Conservation (phyloP, 2,329 filamentous ascomycete species). For the Talaromyces sp. region DNA sequence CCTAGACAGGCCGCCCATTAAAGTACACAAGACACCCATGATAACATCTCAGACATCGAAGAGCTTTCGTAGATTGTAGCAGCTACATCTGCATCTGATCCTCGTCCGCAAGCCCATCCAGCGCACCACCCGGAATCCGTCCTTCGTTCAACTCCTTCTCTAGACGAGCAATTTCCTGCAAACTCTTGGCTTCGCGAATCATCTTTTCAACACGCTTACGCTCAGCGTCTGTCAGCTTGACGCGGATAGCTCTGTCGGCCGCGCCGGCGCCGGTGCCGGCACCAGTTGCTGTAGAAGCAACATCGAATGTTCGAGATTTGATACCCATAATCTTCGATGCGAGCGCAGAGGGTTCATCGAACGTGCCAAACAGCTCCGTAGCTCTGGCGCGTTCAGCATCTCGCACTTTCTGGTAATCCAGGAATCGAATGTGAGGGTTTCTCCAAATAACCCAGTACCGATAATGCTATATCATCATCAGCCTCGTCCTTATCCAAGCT, state of each 20-base stretch:
- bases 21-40: conserved; percentile 6
- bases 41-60: too few relatives aligned
- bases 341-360: conserved; percentile 71
- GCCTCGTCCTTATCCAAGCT: background rate
- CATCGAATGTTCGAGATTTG: conserved; percentile 73
- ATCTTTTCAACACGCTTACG: conserved; percentile 78
- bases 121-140: conserved; percentile 66
- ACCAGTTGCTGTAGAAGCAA: conserved; percentile 38
- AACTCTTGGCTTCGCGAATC: conserved; percentile 81
- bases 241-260: conserved; percentile 64
- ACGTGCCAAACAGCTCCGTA: conserved; percentile 76
- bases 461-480: conserved; percentile 65
- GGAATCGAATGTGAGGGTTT: conserved; percentile 77
- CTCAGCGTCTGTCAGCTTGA: conserved; percentile 85
- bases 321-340: conserved; percentile 80
- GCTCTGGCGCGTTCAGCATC: conserved; percentile 75
- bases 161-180: conserved; percentile 83
- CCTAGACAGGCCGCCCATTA: conserved; percentile 7
- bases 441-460: conserved; percentile 88
- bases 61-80: background rate
- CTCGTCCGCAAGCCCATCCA: conserved; percentile 32
- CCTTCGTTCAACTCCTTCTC: conserved; percentile 94
- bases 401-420: conserved; percentile 91
- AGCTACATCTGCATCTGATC: conserved; percentile 38
- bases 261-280: conserved; percentile 28